A percentile compares a stretch with the other conserved stretches of the same genome.
Evolutionary conservation across 2,329 filamentous ascomycete genomes (phyloP).

Genomic region (Paecilomyces formosus): DNA sequence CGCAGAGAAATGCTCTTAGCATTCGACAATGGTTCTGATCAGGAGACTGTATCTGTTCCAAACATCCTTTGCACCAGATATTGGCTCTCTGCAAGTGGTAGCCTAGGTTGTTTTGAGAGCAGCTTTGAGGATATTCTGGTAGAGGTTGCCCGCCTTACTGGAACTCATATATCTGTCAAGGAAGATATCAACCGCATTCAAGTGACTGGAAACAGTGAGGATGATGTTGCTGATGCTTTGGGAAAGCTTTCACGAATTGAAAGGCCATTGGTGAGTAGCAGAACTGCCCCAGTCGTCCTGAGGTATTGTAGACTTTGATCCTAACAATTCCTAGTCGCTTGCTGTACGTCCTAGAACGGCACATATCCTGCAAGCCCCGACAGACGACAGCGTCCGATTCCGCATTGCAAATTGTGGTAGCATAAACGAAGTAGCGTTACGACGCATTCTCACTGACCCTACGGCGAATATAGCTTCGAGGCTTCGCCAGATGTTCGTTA

Average conservation of each 20-base stretch:
- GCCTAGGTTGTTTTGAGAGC: constrained; percentile 16
- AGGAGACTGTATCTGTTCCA: constrained; percentile 7
- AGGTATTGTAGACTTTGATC: not conserved
- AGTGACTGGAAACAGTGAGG: constrained; percentile 14
- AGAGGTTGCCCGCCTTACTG: constrained; percentile 17
- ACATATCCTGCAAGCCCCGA: constrained; percentile 12
- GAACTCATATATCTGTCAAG: constrained; percentile 16
- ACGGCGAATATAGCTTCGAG: constrained; percentile 3
- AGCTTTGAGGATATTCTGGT: constrained; percentile 12
- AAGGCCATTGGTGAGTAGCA: constrained; percentile 17
- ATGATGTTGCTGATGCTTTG: constrained; percentile 21
- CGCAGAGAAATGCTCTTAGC: constrained; percentile 5
- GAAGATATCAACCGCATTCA: constrained; percentile 15
- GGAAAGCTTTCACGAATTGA: constrained; percentile 20
- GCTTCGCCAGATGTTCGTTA: constrained; percentile 17
- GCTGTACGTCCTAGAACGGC: constrained; percentile 8
- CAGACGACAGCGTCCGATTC: constrained; percentile 5
- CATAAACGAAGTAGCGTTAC: constrained; percentile 11
- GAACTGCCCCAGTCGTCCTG: not conserved
- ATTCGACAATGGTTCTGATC: constrained; percentile 10
- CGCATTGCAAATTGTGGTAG: constrained; percentile 13
- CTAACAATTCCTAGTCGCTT: constrained; percentile 10
- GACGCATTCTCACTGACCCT: constrained; percentile 17
- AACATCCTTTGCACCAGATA: constrained; percentile 10
- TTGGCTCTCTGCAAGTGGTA: constrained; percentile 16